A percentile compares a stretch with the other conserved stretches of the same genome.
These are phyloP conservation scores for Aegilops longissima DNA, from an alignment of 176 grass and related monocot genomes.

Conservation along the genomic window DNA sequence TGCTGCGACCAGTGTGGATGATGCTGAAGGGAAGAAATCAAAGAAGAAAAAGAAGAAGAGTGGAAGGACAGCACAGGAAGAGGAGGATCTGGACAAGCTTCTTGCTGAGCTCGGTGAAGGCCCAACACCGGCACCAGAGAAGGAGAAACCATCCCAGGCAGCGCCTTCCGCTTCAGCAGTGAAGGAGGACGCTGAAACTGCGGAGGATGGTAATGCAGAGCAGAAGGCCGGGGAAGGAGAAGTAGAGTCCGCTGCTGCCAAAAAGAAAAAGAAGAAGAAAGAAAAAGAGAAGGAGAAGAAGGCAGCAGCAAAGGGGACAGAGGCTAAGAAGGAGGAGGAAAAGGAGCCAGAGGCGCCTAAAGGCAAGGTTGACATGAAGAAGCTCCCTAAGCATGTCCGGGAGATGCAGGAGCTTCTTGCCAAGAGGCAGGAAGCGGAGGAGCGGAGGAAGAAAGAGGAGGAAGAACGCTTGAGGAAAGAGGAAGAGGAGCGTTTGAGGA, in stretches of 20 bases:
- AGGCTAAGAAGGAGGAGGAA: constrained; percentile 46
- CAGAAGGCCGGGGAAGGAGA: constrained; percentile 78
- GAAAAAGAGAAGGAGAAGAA: constrained; percentile 97
- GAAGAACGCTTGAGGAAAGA: constrained; percentile 76
- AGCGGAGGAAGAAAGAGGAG: constrained; percentile 74
- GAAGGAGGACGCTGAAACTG: constrained; percentile 46
- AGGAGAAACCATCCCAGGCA: constrained; percentile 26
- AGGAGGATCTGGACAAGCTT: constrained; percentile 87
- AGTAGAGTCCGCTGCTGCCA: constrained; percentile 67
- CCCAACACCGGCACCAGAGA: not conserved
- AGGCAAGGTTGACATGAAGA: constrained; percentile 83
- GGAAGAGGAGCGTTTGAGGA: constrained; percentile 66
- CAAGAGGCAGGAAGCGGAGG: constrained; percentile 73
- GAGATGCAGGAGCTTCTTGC: constrained; percentile 89
- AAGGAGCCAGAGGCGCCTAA: constrained; percentile 64
- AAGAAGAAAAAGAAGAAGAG: constrained; percentile 99
- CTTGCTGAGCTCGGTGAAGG: constrained; percentile 58
- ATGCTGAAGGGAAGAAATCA: constrained; percentile 61
- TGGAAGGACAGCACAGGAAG: constrained; percentile 70
- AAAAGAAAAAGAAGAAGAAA: constrained; percentile 99
- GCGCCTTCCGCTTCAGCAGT: constrained; percentile 16
- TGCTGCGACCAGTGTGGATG: constrained; percentile 31
- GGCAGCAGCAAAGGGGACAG: constrained; percentile 56
- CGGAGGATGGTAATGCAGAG: constrained; percentile 42
- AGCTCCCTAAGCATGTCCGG: constrained; percentile 67